Evolutionary conservation across 2,329 filamentous ascomycete genomes (phyloP), one percentile per base, ranked within the genome.

Genomic region (Trichoderma koningii): DNA sequence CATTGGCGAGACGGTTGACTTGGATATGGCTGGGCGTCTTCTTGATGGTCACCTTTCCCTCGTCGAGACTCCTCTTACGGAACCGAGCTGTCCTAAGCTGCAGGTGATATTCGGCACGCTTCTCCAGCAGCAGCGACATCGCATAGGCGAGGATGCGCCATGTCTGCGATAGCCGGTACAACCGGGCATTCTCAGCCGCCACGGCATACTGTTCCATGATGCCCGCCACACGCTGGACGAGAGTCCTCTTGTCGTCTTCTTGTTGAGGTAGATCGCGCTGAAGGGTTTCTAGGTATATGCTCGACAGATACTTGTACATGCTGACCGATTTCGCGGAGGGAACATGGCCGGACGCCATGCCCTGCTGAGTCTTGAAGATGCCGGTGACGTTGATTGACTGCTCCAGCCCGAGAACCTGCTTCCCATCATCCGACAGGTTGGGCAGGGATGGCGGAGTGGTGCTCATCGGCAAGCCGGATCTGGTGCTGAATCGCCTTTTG

Each of bases 111-210:
- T 85, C 80, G 1, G 83, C 85, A 30, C 87, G 80, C 34, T 81
- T 79, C 17, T 76, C 77, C 1, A 89, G 77, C 1, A 89, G 76
- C 14, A 87, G 73, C 21, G 78, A 76, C 68, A 87, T 81, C 10
- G 82, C 83, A 70, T 84, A 87, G 0, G 82, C 81, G 21, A 89
- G 71, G 14, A 88, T 80, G 34, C 85, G 82, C 87, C 87, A 89
- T 1, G 85, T 87, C 71, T 89, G 87, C 5, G 87, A 85, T 0
- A 89, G 78, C 1, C 87, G 81, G 70, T 85, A 89, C 55, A 85
- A 78, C 38, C 81, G 82, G 21, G 83, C 81, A 3, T 76, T 77
- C 68, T 88, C 85, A 2, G 87, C 84, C n/a, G 83, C 82, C 26
- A 75, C 77, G 3, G 85, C 86, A 69, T 84, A 89, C 42, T 81